Conservation (phyloP, 2,329 filamentous ascomycete species). For the Calonectria pseudoreteaudii region DNA sequence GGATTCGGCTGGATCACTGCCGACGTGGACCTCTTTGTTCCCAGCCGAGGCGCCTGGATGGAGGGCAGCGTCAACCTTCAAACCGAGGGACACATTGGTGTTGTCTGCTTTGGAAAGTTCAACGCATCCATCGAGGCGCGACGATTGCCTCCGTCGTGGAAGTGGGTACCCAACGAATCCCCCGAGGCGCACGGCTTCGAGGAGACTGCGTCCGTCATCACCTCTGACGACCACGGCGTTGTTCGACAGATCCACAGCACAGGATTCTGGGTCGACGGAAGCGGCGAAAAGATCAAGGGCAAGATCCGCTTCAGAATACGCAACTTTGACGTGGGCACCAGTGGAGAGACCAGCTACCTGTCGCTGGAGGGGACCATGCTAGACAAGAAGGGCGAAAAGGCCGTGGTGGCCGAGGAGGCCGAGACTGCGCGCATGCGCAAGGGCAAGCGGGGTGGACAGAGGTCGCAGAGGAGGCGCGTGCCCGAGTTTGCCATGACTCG, state of each 20-base stretch:
- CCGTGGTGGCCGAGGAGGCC: constrained; percentile 59
- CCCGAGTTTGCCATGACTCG: constrained; percentile 70
- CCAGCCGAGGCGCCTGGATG: constrained; percentile 77
- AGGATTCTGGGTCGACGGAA: constrained; percentile 81
- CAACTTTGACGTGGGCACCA: constrained; percentile 84
- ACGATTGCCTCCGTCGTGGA: constrained; percentile 82
- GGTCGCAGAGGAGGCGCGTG: constrained; percentile 50
- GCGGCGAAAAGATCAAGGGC: constrained; percentile 77
- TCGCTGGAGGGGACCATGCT: constrained; percentile 92
- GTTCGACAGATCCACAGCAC: constrained; percentile 65
- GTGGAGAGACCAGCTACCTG: constrained; percentile 81
- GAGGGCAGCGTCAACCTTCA: constrained; percentile 88
- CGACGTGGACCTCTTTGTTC: constrained; percentile 86
- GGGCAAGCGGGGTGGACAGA: constrained; percentile 49
- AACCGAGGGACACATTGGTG: constrained; percentile 87
- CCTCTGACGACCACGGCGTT: constrained; percentile 64
- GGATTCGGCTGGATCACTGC: constrained; percentile 90
- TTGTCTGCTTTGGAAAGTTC: constrained; percentile 92
- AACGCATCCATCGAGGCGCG: constrained; percentile 86
- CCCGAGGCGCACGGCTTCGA: constrained; percentile 55
- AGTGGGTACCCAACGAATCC: constrained; percentile 74
- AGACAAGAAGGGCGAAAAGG: constrained; percentile 72
- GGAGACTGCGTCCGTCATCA: constrained; percentile 54
- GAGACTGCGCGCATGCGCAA: constrained; percentile 53
- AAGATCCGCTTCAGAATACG: constrained; percentile 82